A percentile compares a stretch with the other conserved stretches of the same genome.
Conservation (phyloP, 352 stramenopile species). For the Thraustochytrium striatum region DNA sequence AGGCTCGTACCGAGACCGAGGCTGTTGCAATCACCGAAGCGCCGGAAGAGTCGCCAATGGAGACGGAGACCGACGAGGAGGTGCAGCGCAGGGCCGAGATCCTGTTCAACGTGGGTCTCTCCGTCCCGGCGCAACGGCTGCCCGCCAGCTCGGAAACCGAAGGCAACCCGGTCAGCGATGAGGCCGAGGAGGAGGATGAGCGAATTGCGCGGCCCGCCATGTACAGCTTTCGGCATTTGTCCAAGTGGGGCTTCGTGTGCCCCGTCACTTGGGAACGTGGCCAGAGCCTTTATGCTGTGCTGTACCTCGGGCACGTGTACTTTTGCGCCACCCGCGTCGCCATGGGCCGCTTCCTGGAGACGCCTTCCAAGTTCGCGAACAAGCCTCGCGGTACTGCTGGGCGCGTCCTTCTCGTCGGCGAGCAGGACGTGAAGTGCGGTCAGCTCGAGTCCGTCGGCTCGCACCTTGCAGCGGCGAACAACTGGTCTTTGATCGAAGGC, state of each 20-base stretch:
- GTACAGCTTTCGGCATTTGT: constrained; percentile 1
- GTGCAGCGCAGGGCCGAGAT: neutral
- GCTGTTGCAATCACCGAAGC: neutral
- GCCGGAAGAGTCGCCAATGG: neutral
- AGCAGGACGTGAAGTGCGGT: too few species aligned
- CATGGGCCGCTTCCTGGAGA: neutral
- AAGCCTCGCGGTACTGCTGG: neutral
- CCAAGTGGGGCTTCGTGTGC: constrained; percentile 12
- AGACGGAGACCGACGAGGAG: constrained; percentile 17
- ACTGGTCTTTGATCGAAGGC: neutral
- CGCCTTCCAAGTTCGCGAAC: neutral
- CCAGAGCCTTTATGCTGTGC: neutral
- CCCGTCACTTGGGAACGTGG: constrained; percentile 15
- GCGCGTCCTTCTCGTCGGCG: neutral
- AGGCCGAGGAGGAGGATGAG: neutral
- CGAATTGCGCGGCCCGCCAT: neutral
- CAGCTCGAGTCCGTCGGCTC: too few species aligned
- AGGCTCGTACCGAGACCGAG: too few species aligned
- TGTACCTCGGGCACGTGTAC: constrained; percentile 15
- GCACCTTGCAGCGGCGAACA: neutral
- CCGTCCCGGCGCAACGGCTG: neutral
- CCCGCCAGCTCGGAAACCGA: neutral
- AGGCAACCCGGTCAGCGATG: neutral
- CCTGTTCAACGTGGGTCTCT: constrained; percentile 2
- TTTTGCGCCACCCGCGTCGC: constrained; percentile 4